Conservation (phyloP, 2,329 filamentous ascomycete genomes). For the Cladosporium oxysporum region DNA sequence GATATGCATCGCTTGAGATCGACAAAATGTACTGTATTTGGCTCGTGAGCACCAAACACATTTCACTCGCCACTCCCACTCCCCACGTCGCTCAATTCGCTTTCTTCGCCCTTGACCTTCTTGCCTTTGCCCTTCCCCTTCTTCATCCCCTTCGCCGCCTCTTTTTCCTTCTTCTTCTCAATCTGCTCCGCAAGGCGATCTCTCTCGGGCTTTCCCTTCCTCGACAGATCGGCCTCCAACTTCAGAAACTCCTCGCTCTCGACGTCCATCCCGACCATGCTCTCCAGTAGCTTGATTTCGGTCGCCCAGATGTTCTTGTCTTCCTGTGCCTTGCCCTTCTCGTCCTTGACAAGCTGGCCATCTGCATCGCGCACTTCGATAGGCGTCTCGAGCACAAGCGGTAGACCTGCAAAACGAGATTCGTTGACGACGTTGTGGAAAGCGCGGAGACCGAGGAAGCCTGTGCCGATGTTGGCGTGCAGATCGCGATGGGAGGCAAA, state of each 20-base stretch:
- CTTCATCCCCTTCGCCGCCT: slow-evolving; percentile 47
- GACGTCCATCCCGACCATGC: slow-evolving; percentile 78
- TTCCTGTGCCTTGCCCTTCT: slow-evolving; percentile 58
- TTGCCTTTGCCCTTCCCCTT: slow-evolving; percentile 42
- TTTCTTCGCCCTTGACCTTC: slow-evolving; percentile 26
- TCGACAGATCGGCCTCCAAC: slow-evolving; percentile 66
- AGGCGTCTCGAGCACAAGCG: slow-evolving; percentile 96
- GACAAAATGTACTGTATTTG: no score
- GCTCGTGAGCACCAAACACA: no score
- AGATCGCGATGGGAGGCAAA: slow-evolving; percentile 79
- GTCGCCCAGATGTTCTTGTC: slow-evolving; percentile 85
- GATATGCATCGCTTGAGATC: no score
- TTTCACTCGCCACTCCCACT: slow-evolving; percentile 21
- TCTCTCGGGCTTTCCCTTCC: slow-evolving; percentile 69
- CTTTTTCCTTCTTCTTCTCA: slow-evolving; percentile 69
- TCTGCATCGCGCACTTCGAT: slow-evolving; percentile 70
- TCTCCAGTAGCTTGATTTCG: slow-evolving; percentile 93
- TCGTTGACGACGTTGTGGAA: slow-evolving; percentile 93
- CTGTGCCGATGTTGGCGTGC: slow-evolving; percentile 94
- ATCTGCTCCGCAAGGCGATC: slow-evolving; percentile 76
- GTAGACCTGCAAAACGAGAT: slow-evolving; percentile 70
- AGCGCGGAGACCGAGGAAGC: slow-evolving; percentile 84
- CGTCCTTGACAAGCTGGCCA: slow-evolving; percentile 54
- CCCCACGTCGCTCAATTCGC: slow-evolving; percentile 34
- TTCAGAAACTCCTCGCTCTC: slow-evolving; percentile 71